Evolutionary conservation across 106 monocot species (phyloP).

Genomic region (Hemerocallis citrina): DNA sequence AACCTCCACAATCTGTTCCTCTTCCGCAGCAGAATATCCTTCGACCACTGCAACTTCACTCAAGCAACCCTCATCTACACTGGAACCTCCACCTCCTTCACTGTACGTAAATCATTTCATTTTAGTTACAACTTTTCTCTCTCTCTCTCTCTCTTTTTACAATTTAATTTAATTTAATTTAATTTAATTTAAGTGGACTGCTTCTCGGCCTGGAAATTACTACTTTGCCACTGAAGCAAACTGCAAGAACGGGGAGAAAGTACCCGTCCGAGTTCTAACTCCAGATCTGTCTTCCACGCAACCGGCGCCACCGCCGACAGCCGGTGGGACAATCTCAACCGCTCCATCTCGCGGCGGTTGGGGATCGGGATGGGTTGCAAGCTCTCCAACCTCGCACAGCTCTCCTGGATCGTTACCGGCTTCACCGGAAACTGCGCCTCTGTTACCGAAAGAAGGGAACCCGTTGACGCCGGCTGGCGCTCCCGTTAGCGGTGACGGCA

Average conservation of each 20-base stretch:
- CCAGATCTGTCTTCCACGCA: not conserved
- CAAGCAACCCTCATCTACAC: conserved; percentile 12
- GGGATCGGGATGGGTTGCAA: conserved; percentile 2
- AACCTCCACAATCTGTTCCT: conserved; percentile 19
- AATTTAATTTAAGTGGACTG: conserved; percentile 23
- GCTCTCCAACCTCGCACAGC: conserved; percentile 1
- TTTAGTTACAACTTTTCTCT: too few relatives aligned
- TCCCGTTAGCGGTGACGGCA: conserved; percentile 8
- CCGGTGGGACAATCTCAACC: conserved; percentile 31
- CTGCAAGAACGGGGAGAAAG: conserved; percentile 14
- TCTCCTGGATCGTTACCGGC: not conserved
- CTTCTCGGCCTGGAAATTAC: conserved; percentile 19
- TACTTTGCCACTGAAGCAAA: conserved; percentile 19
- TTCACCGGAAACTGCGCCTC: conserved; percentile 3
- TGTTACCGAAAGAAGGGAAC: conserved; percentile 7
- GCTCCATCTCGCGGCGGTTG: not conserved
- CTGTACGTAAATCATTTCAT: not conserved
- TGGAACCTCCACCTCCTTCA: conserved; percentile 6
- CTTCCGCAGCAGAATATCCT: conserved; percentile 13
- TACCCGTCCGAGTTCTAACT: conserved; percentile 16
- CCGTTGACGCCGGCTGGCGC: not conserved
- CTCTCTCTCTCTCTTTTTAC: not conserved
- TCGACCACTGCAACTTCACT: conserved; percentile 19
- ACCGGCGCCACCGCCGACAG: conserved; percentile 28
- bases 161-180: not conserved